A percentile compares a stretch with the other conserved stretches of the same genome.
Conservation (phyloP, 495 filamentous ascomycete species). For the Neurospora tetraspora region DNA sequence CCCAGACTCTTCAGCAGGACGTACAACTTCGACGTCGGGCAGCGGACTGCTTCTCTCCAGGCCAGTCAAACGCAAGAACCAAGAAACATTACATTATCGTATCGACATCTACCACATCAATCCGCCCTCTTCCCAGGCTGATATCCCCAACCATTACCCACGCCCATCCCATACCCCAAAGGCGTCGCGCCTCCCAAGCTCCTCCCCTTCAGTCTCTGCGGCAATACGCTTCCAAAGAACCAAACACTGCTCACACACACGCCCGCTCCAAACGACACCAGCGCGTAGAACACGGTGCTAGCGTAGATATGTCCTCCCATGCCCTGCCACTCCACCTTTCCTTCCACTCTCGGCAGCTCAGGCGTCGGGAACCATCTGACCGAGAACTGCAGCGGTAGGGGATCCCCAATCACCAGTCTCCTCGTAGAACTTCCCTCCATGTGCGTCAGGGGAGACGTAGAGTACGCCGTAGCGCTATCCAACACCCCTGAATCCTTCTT, state of each 20-base stretch:
- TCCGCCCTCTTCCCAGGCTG: slow-evolving; percentile 23
- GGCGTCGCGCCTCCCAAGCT: slow-evolving; percentile 46
- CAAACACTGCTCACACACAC: slow-evolving; percentile 45
- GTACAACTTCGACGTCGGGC: not conserved
- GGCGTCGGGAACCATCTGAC: slow-evolving; percentile 81
- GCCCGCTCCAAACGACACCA: slow-evolving; percentile 48
- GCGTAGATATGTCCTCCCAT: slow-evolving; percentile 58
- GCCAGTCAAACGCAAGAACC: not conserved
- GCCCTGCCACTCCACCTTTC: slow-evolving; percentile 46
- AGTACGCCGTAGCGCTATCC: slow-evolving; percentile 78
- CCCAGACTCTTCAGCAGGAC: too few species aligned
- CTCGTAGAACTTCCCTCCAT: slow-evolving; percentile 39
- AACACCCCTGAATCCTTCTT: slow-evolving; percentile 58
- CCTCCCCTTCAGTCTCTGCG: slow-evolving; percentile 37
- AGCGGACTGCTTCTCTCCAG: not conserved
- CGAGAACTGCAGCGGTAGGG: slow-evolving; percentile 66
- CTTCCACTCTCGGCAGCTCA: slow-evolving; percentile 45
- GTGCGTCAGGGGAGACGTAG: slow-evolving; percentile 58
- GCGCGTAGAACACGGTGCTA: slow-evolving; percentile 55
- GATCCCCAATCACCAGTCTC: slow-evolving; percentile 78
- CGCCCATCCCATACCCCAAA: slow-evolving; percentile 32
- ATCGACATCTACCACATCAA: not conserved
- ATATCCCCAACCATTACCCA: slow-evolving; percentile 48
- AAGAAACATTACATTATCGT: not conserved
- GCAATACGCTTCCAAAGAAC: slow-evolving; percentile 55